Conservation (phyloP, 495 filamentous ascomycete species). For the Neurospora sp. region DNA sequence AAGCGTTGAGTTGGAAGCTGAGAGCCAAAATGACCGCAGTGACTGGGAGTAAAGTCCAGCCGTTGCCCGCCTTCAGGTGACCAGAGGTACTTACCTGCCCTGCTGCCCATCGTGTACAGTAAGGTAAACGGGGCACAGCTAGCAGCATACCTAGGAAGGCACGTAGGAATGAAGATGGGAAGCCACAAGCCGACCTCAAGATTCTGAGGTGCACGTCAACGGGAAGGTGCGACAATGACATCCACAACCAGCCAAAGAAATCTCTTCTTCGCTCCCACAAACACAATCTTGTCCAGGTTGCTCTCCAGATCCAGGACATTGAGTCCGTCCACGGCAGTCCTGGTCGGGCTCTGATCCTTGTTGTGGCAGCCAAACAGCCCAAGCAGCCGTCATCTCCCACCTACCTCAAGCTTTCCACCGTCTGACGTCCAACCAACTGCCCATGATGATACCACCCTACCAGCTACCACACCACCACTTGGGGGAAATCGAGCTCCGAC, state of each 20-base stretch:
- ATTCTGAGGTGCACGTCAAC: neutral
- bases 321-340: neutral
- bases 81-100: neutral
- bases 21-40: neutral
- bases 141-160: neutral
- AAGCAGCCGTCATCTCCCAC: neutral
- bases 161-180: neutral
- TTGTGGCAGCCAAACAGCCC: neutral
- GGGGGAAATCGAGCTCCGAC: neutral
- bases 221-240: neutral
- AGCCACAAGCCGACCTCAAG: neutral
- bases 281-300: neutral
- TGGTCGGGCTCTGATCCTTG: neutral
- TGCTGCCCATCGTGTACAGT: neutral
- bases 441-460: neutral
- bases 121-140: neutral
- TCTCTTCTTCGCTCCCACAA: neutral
- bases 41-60: neutral
- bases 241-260: neutral
- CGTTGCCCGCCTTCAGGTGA: neutral
- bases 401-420: neutral
- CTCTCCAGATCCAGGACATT: neutral
- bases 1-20: neutral
- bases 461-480: neutral
- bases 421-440: neutral